Evolutionary conservation across 2,329 filamentous ascomycete genomes (phyloP), one percentile per base, ranked within the genome.

Genomic region (Macrophomina tecta): DNA sequence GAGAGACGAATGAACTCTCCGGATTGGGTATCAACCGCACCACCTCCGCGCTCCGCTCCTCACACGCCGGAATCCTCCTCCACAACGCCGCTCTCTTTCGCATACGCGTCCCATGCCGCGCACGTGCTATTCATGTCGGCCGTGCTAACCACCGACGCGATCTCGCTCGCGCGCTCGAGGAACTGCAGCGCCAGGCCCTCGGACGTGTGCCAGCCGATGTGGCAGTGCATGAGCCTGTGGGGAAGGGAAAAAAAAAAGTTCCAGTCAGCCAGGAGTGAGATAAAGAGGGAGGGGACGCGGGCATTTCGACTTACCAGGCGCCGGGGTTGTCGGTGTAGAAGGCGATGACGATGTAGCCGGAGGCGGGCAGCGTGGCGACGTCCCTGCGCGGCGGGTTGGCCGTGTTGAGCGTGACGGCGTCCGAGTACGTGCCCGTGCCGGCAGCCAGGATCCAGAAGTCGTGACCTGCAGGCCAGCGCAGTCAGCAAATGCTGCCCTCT

Each of bases 281-380:
- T n/a, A 14, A 6, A 32, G 3, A 32, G 16, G 36, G 36, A 32
- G 2, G 9, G 11, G 23, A n/a, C 23, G 23, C 23, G 23, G 3
- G 23, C 23, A 23, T 23, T 23, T 23, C 23, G 3, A 23, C 45
- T 62, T 32, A 71, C 76, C 76, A 78, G 2, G 74, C 73, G 8
- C 85, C 86, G 0, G 85, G 84, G 72, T 87, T 86, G 58, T 82
- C 78, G 1, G 83, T 81, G 67, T 76, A 73, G 76, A 86, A 86
- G 23, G 85, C 84, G 36, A 87, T 73, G 16, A 86, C 82, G 9
- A 79, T 79, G 69, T 82, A 81, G 14, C 76, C 77, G 11, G 65
- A 61, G 6, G 64, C 69, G 0, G 74, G 76, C 9, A 78, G 69
- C 36, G 72, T 72, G 14, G 72, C 73, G 8, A 73, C 73, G 68